Evolutionary conservation across 805 yeast genomes (phyloP).

Genomic region (Starmera quercuum): DNA sequence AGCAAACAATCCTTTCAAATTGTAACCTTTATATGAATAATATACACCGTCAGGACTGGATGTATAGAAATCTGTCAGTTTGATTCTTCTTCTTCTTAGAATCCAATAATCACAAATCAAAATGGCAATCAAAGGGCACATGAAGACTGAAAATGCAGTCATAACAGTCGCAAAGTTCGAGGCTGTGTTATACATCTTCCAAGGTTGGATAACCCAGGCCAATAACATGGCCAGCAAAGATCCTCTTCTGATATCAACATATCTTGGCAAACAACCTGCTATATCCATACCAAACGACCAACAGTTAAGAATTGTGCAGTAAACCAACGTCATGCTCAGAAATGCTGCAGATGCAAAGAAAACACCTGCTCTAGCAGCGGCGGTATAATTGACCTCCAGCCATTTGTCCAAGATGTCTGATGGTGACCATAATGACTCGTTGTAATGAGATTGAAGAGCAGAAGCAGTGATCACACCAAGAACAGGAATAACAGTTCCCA

Average conservation of each 20-base stretch:
- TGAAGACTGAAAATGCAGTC: constrained; percentile 28
- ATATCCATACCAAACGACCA: constrained; percentile 38
- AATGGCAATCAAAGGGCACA: constrained; percentile 32
- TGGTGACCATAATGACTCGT: constrained; percentile 38
- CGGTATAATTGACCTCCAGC: constrained; percentile 29
- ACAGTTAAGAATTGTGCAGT: constrained; percentile 27
- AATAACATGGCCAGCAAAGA: constrained; percentile 23
- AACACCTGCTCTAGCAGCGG: constrained; percentile 38
- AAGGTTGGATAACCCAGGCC: constrained; percentile 31
- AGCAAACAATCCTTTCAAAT: constrained; percentile 26
- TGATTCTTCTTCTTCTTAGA: constrained; percentile 21
- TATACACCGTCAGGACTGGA: constrained; percentile 21
- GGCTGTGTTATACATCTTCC: constrained; percentile 30
- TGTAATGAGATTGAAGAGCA: constrained; percentile 15
- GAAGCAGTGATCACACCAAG: constrained; percentile 19
- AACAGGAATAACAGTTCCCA: constrained; percentile 21
- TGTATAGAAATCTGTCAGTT: constrained; percentile 29
- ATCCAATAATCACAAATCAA: constrained; percentile 30
- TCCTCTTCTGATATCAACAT: background rate
- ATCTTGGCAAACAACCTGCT: constrained; percentile 5
- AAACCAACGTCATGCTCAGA: constrained; percentile 23
- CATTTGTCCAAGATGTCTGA: constrained; percentile 31
- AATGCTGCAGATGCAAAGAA: constrained; percentile 33
- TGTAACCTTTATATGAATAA: constrained; percentile 28
- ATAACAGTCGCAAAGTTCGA: constrained; percentile 27